phyloP scores from a whole-genome alignment of 2,329 filamentous ascomycete genomes.

The Ceratocystis alfenasii region DNA sequence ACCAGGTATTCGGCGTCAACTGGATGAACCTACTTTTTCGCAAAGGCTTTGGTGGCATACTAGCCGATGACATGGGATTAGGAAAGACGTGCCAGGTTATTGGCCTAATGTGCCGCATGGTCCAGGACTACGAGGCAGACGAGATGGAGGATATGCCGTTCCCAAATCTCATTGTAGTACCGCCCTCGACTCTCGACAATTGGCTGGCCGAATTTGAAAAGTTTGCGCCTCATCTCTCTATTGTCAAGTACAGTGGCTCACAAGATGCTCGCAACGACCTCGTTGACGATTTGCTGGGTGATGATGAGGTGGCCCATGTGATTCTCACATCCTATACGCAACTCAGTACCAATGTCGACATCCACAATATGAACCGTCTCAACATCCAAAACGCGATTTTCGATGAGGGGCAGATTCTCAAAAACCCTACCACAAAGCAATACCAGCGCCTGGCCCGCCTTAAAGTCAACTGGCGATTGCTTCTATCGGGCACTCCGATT shows the following conservation, averaged over 20 bases:
- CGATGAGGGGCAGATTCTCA: conserved; percentile 88
- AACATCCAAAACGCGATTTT: conserved; percentile 54
- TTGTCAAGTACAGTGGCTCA: conserved; percentile 58
- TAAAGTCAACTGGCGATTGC: conserved; percentile 66
- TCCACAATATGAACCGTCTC: conserved; percentile 39
- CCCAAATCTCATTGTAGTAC: conserved; percentile 78
- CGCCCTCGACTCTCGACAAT: conserved; percentile 87
- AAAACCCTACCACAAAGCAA: conserved; percentile 71
- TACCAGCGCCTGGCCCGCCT: conserved; percentile 73
- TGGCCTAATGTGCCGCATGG: conserved; percentile 73
- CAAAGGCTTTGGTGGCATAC: conserved; percentile 70
- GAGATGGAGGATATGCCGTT: conserved; percentile 37
- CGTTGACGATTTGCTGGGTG: conserved; percentile 46
- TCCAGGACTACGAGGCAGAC: conserved; percentile 44
- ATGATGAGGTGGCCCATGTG: conserved; percentile 44
- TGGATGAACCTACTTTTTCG: conserved; percentile 81
- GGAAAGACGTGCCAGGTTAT: conserved; percentile 98
- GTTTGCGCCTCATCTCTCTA: conserved; percentile 66
- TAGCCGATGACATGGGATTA: conserved; percentile 94
- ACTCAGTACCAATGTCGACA: conserved; percentile 40
- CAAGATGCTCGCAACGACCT: conserved; percentile 57
- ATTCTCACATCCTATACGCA: conserved; percentile 52
- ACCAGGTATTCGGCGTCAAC: conserved; percentile 87
- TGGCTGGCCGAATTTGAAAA: conserved; percentile 84
- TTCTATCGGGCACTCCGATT: conserved; percentile 76